phyloP scores from a whole-genome alignment of 495 filamentous ascomycete species.

The Sabuloglossum arenarium region DNA sequence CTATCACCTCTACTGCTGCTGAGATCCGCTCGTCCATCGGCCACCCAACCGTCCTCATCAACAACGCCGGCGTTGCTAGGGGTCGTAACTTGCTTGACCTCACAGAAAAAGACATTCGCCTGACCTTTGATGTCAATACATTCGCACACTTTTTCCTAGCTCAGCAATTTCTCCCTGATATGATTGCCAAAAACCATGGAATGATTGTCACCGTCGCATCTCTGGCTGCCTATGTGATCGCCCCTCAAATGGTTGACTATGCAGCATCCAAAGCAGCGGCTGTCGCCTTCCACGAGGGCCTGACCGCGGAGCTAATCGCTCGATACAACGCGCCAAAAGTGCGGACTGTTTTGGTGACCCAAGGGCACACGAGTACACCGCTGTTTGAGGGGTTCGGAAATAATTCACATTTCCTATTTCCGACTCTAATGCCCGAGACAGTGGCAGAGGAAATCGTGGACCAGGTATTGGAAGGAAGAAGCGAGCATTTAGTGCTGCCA shows the following conservation, averaged over 20 bases:
- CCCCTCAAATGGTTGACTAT: slow-evolving; percentile 51
- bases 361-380: slow-evolving; percentile 38
- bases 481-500: not conserved
- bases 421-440: slow-evolving; percentile 18
- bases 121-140: slow-evolving; percentile 54
- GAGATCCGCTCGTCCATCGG: slow-evolving; percentile 34
- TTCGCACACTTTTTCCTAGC: slow-evolving; percentile 44
- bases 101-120: slow-evolving; percentile 31
- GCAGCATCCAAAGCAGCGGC: slow-evolving; percentile 44
- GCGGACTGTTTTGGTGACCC: slow-evolving; percentile 43
- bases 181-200: slow-evolving; percentile 43
- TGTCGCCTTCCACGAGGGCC: slow-evolving; percentile 46
- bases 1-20: slow-evolving; percentile 24
- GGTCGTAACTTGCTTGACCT: slow-evolving; percentile 37
- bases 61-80: slow-evolving; percentile 50
- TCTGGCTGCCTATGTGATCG: slow-evolving; percentile 33
- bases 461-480: not conserved
- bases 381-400: slow-evolving; percentile 37
- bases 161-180: slow-evolving; percentile 44
- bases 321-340: slow-evolving; percentile 41
- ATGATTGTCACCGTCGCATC: slow-evolving; percentile 57
- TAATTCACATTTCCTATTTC: slow-evolving; percentile 32
- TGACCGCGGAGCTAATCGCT: slow-evolving; percentile 37
- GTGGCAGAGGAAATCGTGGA: not conserved
- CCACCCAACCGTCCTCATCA: slow-evolving; percentile 48